Evolutionary conservation across 2,329 filamentous ascomycete genomes (phyloP).

Genomic region (Xylaria polymorpha): DNA sequence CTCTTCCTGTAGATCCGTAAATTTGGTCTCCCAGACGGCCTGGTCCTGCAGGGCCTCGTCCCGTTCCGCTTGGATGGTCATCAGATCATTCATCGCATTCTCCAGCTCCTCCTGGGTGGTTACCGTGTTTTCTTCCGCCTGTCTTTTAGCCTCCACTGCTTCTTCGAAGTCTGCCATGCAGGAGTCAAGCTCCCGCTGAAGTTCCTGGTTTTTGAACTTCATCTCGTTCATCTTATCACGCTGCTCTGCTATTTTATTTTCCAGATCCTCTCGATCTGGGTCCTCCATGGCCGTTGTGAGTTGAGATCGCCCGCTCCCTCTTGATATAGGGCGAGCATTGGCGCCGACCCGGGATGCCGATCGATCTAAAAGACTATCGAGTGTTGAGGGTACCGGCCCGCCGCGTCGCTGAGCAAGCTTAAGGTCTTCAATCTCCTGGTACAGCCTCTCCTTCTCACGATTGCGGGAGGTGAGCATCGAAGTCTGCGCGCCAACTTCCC

Average conservation of each 20-base stretch:
- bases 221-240: slow-evolving; percentile 88
- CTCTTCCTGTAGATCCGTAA: slow-evolving; percentile 70
- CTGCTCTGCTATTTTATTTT: slow-evolving; percentile 83
- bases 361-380: slow-evolving; percentile 93
- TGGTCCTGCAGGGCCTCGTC: slow-evolving; percentile 83
- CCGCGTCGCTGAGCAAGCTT: slow-evolving; percentile 86
- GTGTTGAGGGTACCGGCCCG: slow-evolving; percentile 70
- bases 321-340: slow-evolving; percentile 78
- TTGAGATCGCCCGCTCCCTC: slow-evolving; percentile 75
- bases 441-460: slow-evolving; percentile 91
- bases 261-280: slow-evolving; percentile 84
- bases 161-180: slow-evolving; percentile 83
- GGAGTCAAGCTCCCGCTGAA: slow-evolving; percentile 83
- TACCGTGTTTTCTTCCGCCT: slow-evolving; percentile 67
- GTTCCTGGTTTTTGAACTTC: slow-evolving; percentile 88
- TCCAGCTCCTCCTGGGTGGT: slow-evolving; percentile 85
- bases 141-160: slow-evolving; percentile 71
- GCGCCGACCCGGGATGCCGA: slow-evolving; percentile 84
- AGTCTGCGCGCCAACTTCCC: slow-evolving; percentile 93
- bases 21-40: slow-evolving; percentile 68
- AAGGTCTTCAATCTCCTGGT: slow-evolving; percentile 96
- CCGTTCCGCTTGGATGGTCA: slow-evolving; percentile 82
- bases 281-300: slow-evolving; percentile 74
- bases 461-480: slow-evolving; percentile 98
- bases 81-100: slow-evolving; percentile 80